A percentile compares a stretch with the other conserved stretches of the same genome.
phyloP scores from a whole-genome alignment of 331 rosid species.

The Acacia pycnantha region DNA sequence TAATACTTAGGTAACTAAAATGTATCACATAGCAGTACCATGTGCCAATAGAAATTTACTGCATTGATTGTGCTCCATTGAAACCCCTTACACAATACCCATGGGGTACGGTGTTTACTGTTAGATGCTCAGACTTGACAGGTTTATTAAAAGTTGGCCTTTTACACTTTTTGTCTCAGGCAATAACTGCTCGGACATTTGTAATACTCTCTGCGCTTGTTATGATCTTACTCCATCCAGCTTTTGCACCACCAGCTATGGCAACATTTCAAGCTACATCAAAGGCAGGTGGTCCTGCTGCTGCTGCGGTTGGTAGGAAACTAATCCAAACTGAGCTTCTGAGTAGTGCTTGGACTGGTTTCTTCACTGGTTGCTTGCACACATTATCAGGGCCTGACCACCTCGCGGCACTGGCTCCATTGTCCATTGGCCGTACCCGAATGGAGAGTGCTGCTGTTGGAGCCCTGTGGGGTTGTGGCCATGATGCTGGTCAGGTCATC shows the following conservation, averaged over 20 bases:
- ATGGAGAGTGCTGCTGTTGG: constrained; percentile 93
- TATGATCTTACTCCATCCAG: constrained; percentile 73
- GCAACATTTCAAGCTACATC: constrained; percentile 73
- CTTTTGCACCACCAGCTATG: constrained; percentile 74
- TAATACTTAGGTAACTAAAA: not conserved
- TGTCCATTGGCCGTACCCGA: constrained; percentile 84
- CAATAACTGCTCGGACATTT: constrained; percentile 43
- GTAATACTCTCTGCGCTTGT: constrained; percentile 63
- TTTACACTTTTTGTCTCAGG: constrained; percentile 43
- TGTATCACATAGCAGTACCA: not conserved
- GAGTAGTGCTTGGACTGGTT: constrained; percentile 95
- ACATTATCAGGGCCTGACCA: constrained; percentile 99
- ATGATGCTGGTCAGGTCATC: constrained; percentile 94
- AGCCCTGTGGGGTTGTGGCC: constrained; percentile 99
- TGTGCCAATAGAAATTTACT: not conserved
- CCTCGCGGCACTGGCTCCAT: constrained; percentile 98
- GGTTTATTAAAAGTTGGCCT: constrained; percentile 8
- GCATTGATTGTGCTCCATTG: not conserved
- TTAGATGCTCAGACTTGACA: not conserved
- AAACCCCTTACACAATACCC: no score
- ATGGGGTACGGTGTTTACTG: not conserved
- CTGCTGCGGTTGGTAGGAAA: constrained; percentile 63
- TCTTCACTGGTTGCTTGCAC: constrained; percentile 96
- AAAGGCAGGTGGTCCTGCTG: constrained; percentile 60
- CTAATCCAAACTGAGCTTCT: constrained; percentile 70